Percentiles rank a stretch among this genome's conserved stretches.
phyloP scores from a whole-genome alignment of 768 basidiomycete species.

The Lentinula boryana region DNA sequence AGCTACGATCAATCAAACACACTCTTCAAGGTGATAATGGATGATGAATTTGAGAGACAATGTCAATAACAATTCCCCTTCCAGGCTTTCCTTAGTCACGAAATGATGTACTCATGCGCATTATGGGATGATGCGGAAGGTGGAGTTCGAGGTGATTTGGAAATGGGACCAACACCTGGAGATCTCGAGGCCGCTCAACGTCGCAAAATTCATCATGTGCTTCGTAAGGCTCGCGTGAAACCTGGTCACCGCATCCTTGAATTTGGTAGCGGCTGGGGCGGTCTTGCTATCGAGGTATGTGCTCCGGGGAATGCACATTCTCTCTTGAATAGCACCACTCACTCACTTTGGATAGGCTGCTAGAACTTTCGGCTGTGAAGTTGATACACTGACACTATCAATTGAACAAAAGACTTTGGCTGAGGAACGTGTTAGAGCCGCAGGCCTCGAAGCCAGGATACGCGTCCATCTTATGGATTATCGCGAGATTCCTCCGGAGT shows the following conservation, averaged over 20 bases:
- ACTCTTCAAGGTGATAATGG: slow-evolving; percentile 61
- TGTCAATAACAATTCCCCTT: not conserved
- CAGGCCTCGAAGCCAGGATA: slow-evolving; percentile 64
- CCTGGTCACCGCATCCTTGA: slow-evolving; percentile 81
- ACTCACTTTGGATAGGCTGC: slow-evolving; percentile 43
- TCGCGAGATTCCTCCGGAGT: slow-evolving; percentile 77
- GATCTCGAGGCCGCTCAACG: slow-evolving; percentile 80
- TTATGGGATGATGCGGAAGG: slow-evolving; percentile 79
- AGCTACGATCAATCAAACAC: slow-evolving; percentile 93
- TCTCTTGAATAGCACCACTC: not conserved
- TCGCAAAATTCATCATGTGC: slow-evolving; percentile 79
- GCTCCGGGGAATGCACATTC: not conserved
- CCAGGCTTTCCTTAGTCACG: slow-evolving; percentile 72
- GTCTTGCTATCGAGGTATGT: slow-evolving; percentile 76
- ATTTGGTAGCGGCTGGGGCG: slow-evolving; percentile 94
- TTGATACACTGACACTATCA: slow-evolving; percentile 87
- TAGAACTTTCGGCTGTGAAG: slow-evolving; percentile 67
- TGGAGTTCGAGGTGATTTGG: slow-evolving; percentile 70
- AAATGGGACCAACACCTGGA: slow-evolving; percentile 45
- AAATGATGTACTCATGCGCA: slow-evolving; percentile 95
- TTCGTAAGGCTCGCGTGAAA: slow-evolving; percentile 68
- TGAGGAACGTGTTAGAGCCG: slow-evolving; percentile 72
- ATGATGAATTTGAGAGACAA: not conserved
- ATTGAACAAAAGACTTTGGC: slow-evolving; percentile 83
- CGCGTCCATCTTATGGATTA: slow-evolving; percentile 90